A percentile compares a stretch with the other conserved stretches of the same genome.
These are phyloP conservation scores for Blastobotrys malaysiensis DNA, from an alignment of 1,139 yeast genomes.

Conservation along the genomic window DNA sequence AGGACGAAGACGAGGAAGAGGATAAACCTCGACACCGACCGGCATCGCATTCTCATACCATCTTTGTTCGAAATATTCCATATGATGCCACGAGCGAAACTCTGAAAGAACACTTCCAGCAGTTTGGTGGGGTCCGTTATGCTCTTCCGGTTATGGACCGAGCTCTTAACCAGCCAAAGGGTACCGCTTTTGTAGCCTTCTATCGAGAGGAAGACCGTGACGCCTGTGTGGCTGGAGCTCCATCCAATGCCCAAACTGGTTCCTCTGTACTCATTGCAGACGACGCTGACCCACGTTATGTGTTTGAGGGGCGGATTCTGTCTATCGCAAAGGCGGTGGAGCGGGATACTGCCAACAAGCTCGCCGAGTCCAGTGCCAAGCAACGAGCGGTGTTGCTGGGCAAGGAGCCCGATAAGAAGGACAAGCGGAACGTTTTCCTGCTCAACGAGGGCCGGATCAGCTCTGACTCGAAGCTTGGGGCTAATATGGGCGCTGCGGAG, in stretches of 20 bases:
- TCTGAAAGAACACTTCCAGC: slow-evolving; percentile 67
- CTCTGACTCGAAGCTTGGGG: slow-evolving; percentile 72
- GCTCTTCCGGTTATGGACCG: slow-evolving; percentile 91
- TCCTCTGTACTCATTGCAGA: slow-evolving; percentile 84
- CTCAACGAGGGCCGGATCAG: slow-evolving; percentile 93
- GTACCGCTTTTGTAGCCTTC: slow-evolving; percentile 94
- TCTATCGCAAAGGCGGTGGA: slow-evolving; percentile 82
- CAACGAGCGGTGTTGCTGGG: slow-evolving; percentile 76
- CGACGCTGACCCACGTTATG: slow-evolving; percentile 84
- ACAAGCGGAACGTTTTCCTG: slow-evolving; percentile 76
- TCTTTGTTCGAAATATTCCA: slow-evolving; percentile 89
- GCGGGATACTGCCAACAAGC: slow-evolving; percentile 72
- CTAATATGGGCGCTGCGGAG: slow-evolving; percentile 61
- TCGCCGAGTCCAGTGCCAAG: slow-evolving; percentile 67
- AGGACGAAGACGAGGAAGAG: slow-evolving; percentile 32
- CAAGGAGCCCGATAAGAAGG: slow-evolving; percentile 58
- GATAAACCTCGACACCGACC: slow-evolving; percentile 32
- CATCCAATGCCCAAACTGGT: slow-evolving; percentile 46
- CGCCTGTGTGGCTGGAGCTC: slow-evolving; percentile 72
- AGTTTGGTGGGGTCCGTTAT: slow-evolving; percentile 84
- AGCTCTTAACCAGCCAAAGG: slow-evolving; percentile 80
- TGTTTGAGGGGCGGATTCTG: slow-evolving; percentile 85
- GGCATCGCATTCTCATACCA: slow-evolving; percentile 29
- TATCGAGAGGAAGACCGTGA: slow-evolving; percentile 53
- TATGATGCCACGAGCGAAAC: slow-evolving; percentile 86